Base-by-base conservation (phyloP, 371 early-diverging fungal species). In the Dipsacomyces acuminosporus region DNA sequence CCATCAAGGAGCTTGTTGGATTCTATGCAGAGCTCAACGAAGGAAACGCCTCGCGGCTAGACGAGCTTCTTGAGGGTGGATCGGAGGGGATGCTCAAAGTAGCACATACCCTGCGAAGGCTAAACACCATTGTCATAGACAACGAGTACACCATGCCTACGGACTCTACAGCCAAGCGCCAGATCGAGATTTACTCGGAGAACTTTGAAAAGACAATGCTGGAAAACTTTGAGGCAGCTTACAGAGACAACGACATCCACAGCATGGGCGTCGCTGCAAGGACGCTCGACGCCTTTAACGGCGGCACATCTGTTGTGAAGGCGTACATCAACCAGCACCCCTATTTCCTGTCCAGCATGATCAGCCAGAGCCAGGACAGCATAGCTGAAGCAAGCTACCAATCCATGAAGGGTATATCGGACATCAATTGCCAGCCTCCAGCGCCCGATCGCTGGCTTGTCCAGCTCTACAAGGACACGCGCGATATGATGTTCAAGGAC, bases 321-420 rank as follows among this genome's bases (percentile, higher is more conserved):
- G 87, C 83, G 7, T 98, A 94, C 59, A 88, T 98, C 30, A 94
- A 93, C 74, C 98, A 96, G 65, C 95, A 96, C 60, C 90, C 90
- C 51, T 94, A 96, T 58, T 96, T 96, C 59, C 84, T 91, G 70
- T 85, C 88, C 21, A 82, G 87, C 51, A 75, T 86, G 64, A 86
- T 87, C 41, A 73, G 88, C 51, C 86, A 85, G 62, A 60, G 74
- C 42, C 79, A 78, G 54, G 61, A 59, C 52, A 48, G 48, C 43
- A 52, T 62, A 20, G 77, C 66, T 40, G 64, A 67, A 25, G 62
- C 59, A 17, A 63, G 63, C 59, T 59, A 59, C 35, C 54, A 67
- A 56, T 41, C 70, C 18, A 52, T 74, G 54, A 64, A 58, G 52
- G 78, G 77, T 8, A 58, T 80, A 11, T 72, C 77, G 2, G 78